Percentiles rank a stretch among this genome's conserved stretches.
Conservation (phyloP, 164 flowering plant genomes). For the Vitis amurensis region DNA sequence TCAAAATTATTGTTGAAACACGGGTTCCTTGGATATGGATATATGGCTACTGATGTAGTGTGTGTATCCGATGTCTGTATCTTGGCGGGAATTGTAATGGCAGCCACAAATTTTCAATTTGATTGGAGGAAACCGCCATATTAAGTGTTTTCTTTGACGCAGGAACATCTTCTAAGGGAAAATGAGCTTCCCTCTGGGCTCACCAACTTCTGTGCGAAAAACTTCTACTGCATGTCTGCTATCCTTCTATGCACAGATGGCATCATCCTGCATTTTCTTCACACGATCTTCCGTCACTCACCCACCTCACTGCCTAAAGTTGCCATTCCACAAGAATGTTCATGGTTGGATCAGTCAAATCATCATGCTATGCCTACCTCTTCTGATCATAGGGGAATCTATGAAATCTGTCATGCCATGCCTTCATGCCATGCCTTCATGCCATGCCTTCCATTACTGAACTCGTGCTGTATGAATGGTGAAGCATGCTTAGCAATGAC, state of each 20-base stretch:
- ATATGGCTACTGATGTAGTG: conserved; percentile 13
- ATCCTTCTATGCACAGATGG: conserved; percentile 61
- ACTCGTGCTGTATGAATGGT: conserved; percentile 58
- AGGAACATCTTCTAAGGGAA: conserved; percentile 69
- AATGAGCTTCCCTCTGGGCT: conserved; percentile 61
- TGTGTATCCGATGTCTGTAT: conserved; percentile 13
- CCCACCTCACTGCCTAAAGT: conserved; percentile 47
- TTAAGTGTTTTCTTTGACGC: conserved; percentile 93
- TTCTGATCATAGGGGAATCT: conserved; percentile 40
- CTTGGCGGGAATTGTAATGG: conserved; percentile 21
- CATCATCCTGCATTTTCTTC: conserved; percentile 58
- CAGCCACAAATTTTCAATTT: conserved; percentile 26
- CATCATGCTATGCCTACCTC: conserved; percentile 57
- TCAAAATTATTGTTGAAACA: background rate
- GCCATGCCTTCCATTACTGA: conserved; percentile 62
- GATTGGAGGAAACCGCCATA: conserved; percentile 30
- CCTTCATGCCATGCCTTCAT: conserved; percentile 63
- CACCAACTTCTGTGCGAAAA: conserved; percentile 53
- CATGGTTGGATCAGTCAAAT: conserved; percentile 49
- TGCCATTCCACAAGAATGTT: conserved; percentile 51
- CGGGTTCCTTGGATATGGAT: conserved; percentile 5
- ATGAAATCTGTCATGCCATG: conserved; percentile 53
- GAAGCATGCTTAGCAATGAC: conserved; percentile 77
- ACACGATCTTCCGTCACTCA: conserved; percentile 49
- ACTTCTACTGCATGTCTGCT: conserved; percentile 58